Evolutionary conservation across 1,284 basidiomycete genomes (phyloP).

Genomic region (Rhizoctonia solani): DNA sequence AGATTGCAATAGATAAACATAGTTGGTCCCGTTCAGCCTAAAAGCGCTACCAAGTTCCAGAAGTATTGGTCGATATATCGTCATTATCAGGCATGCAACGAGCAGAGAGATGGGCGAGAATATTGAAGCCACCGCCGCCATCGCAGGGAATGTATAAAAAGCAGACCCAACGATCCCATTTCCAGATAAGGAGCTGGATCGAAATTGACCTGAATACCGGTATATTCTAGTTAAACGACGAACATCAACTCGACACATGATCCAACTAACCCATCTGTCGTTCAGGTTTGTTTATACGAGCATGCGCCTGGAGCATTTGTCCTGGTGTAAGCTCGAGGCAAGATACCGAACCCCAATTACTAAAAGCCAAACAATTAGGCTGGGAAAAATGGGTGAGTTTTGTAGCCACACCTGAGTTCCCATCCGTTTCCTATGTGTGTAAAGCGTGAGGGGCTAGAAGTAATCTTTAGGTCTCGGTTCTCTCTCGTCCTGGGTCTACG

Average conservation of each 20-base stretch:
- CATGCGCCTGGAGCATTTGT: conserved; percentile 41
- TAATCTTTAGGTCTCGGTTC: conserved; percentile 52
- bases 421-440: conserved; percentile 64
- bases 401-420: conserved; percentile 55
- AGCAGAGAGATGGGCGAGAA: conserved; percentile 70
- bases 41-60: conserved; percentile 67
- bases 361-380: too few species aligned
- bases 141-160: conserved; percentile 70
- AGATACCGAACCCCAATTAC: conserved; percentile 60
- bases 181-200: conserved; percentile 64
- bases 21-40: conserved; percentile 69
- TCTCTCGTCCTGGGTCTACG: conserved; percentile 59
- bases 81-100: conserved; percentile 60
- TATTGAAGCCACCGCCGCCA: conserved; percentile 61
- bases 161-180: conserved; percentile 70
- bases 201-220: conserved; percentile 53
- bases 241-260: too few species aligned
- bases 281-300: conserved; percentile 47
- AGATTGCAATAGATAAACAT: conserved; percentile 66
- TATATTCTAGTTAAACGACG: neutral
- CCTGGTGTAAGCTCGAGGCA: conserved; percentile 51
- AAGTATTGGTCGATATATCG: conserved; percentile 74
- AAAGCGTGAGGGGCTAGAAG: conserved; percentile 59
- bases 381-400: neutral
- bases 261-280: conserved; percentile 44